Percentiles rank a stretch among this genome's conserved stretches.
Evolutionary conservation across 148 eudicot species (phyloP).

Genomic region (Rhododendron ferrugineum): DNA sequence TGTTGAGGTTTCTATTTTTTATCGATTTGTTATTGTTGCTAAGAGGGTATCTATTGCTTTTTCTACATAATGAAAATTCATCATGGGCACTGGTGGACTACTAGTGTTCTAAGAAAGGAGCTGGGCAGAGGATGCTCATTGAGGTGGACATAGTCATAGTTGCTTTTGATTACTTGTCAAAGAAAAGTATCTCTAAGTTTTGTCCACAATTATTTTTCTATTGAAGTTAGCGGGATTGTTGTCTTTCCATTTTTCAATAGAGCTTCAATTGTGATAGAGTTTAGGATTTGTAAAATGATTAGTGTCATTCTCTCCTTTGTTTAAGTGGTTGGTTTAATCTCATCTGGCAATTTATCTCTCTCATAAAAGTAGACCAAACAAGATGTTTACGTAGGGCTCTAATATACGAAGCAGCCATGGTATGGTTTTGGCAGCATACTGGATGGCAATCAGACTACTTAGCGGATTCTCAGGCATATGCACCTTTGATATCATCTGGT

Average conservation of each 20-base stretch:
- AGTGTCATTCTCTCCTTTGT: background rate
- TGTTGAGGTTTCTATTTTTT: slow-evolving; percentile 50
- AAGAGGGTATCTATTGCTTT: background rate
- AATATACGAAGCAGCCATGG: background rate
- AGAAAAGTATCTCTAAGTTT: background rate
- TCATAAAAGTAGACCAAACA: background rate
- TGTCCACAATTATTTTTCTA: background rate
- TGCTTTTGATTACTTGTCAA: background rate
- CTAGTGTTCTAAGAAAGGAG: background rate
- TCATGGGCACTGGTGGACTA: background rate
- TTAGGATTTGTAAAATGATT: background rate
- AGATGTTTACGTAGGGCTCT: background rate
- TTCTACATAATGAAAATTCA: background rate
- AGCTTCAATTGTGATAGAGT: background rate
- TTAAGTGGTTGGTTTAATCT: background rate
- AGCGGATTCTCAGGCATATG: background rate
- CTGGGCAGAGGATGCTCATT: background rate
- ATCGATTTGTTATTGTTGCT: background rate
- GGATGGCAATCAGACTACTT: background rate
- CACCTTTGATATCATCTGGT: background rate
- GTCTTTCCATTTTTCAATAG: background rate
- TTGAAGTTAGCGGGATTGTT: background rate
- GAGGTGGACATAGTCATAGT: background rate
- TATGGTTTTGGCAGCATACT: background rate
- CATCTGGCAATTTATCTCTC: background rate